Percentiles rank a stretch among this genome's conserved stretches.
Conservation (phyloP, 2,329 filamentous ascomycete species). For the Fusarium sp. region DNA sequence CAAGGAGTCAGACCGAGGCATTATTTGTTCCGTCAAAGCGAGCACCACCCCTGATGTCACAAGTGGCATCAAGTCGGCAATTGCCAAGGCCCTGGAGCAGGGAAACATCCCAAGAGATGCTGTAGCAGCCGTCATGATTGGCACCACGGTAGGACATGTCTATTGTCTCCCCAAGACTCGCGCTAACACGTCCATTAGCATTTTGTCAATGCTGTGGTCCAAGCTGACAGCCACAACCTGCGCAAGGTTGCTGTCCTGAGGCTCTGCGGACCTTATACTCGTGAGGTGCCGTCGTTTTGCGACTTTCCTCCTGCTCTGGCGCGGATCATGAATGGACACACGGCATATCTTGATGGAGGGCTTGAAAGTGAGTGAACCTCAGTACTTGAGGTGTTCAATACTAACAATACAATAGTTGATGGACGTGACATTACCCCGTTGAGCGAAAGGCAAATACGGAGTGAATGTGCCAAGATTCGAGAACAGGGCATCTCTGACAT, state of each 20-base stretch:
- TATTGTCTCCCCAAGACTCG: background rate
- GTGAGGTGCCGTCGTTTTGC: conserved; percentile 59
- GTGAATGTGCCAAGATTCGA: background rate
- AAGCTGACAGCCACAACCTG: conserved; percentile 59
- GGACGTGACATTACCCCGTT: background rate
- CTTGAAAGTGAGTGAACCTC: background rate
- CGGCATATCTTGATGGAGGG: conserved; percentile 58
- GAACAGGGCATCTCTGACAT: background rate
- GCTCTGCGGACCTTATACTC: conserved; percentile 63
- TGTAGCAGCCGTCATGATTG: conserved; percentile 62
- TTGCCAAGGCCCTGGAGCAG: conserved; percentile 54
- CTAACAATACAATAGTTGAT: background rate
- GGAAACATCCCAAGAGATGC: conserved; percentile 45
- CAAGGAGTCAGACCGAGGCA: conserved; percentile 51
- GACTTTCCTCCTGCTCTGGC: conserved; percentile 64
- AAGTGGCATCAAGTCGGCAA: conserved; percentile 58
- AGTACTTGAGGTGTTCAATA: background rate
- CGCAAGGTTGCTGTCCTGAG: conserved; percentile 64
- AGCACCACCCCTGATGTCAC: conserved; percentile 61
- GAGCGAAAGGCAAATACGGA: background rate
- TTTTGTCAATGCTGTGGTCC: conserved; percentile 68
- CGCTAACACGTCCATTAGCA: conserved; percentile 19
- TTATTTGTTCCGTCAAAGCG: conserved; percentile 60
- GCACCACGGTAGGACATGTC: background rate
- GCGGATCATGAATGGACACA: conserved; percentile 57